Evolutionary conservation across 2,329 filamentous ascomycete species (phyloP), one percentile per base, ranked within the genome.

Genomic region (Xylaria sp.): DNA sequence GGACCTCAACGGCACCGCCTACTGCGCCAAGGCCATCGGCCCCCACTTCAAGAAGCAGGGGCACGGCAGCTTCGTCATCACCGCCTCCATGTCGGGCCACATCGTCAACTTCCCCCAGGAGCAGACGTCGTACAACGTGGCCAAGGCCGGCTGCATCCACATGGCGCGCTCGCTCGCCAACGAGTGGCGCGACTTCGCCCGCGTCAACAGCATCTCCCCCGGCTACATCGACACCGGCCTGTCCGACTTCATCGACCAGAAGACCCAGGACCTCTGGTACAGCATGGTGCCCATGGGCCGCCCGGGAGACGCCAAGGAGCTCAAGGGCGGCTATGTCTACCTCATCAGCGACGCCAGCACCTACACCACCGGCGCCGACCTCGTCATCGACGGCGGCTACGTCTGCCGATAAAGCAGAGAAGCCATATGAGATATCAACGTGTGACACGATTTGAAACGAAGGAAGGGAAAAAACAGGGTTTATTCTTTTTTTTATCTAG

Each of bases 321-420:
- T 90, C 62, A 88, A 89, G 73, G 87, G 86, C 17, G 86, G 85
- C 26, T 93, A 88, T 69, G 77, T 92, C 47, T 92, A 91, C 72
- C 79, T 93, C 38, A 84, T 88, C 29, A 88, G 83, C 44, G 89
- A 92, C 69, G 89, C 89, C 4, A 85, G 86, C 53, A 86, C 83
- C 39, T 92, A 91, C 72, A 90, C 86, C 4, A 92, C 89, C 11
- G 90, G 84, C 3, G 77, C 82, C 2, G 87, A 90, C 67, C 78
- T 92, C 40, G 73, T 90, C 53, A 83, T 91, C 54, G 89, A 92
- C 69, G 89, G 88, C 60, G 87, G 87, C 39, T 90, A 90, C 73
- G 65, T 61, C 13, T 59, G 53, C 51, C 60, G 65, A 55, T 67
- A 64, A 22, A 52, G 5, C 11, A 7, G 9, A 13, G 3, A 34